Conservation (phyloP, 352 stramenopile species). For the Globisporangium emineosum region DNA sequence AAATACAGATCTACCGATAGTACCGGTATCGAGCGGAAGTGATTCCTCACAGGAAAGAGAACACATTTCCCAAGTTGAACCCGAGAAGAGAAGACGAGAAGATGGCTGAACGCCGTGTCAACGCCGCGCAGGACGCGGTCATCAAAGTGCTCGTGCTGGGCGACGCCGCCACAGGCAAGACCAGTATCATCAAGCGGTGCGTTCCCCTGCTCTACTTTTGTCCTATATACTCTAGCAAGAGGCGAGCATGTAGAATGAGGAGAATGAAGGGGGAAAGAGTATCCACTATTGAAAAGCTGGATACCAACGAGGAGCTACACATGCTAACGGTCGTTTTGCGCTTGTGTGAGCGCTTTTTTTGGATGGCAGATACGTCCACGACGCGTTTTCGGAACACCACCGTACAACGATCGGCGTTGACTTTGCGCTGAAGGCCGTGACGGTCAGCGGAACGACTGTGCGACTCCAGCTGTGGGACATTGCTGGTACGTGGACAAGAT, state of each 20-base stretch:
- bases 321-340: neutral
- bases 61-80: conserved; percentile 12
- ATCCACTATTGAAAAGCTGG: neutral
- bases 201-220: conserved; percentile 7
- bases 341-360: neutral
- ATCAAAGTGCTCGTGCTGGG: conserved; percentile 92
- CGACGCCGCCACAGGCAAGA: conserved; percentile 90
- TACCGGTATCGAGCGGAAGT: neutral
- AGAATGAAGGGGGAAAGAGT: neutral
- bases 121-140: conserved; percentile 82
- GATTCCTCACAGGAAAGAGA: conserved; percentile 4
- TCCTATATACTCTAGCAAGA: too few relatives aligned
- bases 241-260: neutral
- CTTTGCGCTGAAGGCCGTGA: conserved; percentile 90
- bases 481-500: conserved; percentile 32
- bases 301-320: neutral
- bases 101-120: conserved; percentile 71
- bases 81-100: neutral
- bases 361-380: conserved; percentile 74
- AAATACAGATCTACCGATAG: neutral
- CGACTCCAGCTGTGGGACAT: conserved; percentile 94
- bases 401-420: conserved; percentile 92
- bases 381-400: conserved; percentile 91
- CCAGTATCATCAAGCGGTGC: conserved; percentile 91
- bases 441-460: conserved; percentile 82